phyloP scores from a whole-genome alignment of 805 yeast genomes.

The Myxozyma vanderwaltii region DNA sequence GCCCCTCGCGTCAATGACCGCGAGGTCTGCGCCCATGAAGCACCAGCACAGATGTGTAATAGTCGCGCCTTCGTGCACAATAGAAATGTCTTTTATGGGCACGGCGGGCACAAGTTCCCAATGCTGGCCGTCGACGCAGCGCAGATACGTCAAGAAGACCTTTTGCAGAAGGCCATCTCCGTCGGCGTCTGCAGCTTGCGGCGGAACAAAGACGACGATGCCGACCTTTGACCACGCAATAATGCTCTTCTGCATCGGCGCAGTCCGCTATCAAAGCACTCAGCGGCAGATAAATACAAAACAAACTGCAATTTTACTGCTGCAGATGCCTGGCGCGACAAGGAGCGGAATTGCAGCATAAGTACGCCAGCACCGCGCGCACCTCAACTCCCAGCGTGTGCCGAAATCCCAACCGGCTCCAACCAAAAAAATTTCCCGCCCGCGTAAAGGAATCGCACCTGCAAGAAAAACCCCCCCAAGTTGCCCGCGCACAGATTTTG shows the following conservation, averaged over 20 bases:
- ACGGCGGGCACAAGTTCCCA: slow-evolving; percentile 63
- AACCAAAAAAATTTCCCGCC: slow-evolving; percentile 22
- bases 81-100: slow-evolving; percentile 36
- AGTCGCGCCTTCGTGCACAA: slow-evolving; percentile 28
- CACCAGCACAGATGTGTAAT: slow-evolving; percentile 66
- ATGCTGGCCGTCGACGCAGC: slow-evolving; percentile 68
- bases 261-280: background rate
- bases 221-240: slow-evolving; percentile 36
- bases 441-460: background rate
- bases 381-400: slow-evolving; percentile 3
- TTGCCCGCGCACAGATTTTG: background rate
- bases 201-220: slow-evolving; percentile 29
- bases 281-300: no score
- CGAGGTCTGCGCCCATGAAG: slow-evolving; percentile 76
- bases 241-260: background rate
- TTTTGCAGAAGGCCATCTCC: background rate
- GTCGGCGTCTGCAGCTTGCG: background rate
- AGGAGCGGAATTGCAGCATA: background rate
- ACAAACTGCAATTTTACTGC: no score
- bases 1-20: slow-evolving; percentile 73
- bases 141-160: slow-evolving; percentile 45
- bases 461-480: background rate
- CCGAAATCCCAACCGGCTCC: slow-evolving; percentile 19
- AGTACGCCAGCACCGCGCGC: background rate
- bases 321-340: no score